These are phyloP conservation scores for Salmacisia buchloeana DNA, from an alignment of 1,284 basidiomycete genomes.

Conservation along the genomic window DNA sequence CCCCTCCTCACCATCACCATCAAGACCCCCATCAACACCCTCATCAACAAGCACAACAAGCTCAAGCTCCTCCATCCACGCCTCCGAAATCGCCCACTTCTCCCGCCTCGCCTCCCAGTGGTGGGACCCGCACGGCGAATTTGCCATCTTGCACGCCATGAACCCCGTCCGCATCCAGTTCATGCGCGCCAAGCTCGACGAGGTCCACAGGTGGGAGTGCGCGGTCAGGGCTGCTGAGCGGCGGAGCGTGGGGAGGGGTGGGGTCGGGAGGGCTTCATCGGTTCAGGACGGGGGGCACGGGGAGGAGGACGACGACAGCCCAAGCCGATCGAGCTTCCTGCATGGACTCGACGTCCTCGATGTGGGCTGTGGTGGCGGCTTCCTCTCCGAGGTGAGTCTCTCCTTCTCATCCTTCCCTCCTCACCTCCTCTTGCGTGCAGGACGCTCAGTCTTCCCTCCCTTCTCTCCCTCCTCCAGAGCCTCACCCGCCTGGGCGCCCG, in stretches of 20 bases:
- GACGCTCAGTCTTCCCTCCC: not conserved
- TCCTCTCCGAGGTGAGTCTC: constrained; percentile 74
- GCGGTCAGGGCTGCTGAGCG: constrained; percentile 24
- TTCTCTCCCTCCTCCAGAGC: constrained; percentile 57
- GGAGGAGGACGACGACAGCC: constrained; percentile 42
- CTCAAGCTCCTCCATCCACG: constrained; percentile 23
- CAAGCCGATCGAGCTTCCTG: constrained; percentile 35
- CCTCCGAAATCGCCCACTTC: constrained; percentile 83
- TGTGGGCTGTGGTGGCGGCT: constrained; percentile 90
- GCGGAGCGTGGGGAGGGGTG: not conserved
- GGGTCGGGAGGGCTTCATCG: constrained; percentile 47
- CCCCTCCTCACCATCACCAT: not conserved
- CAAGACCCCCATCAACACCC: no score
- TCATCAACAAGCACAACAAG: not conserved
- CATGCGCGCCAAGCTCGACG: constrained; percentile 66
- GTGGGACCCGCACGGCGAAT: constrained; percentile 96
- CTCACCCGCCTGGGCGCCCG: constrained; percentile 79
- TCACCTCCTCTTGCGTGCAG: not conserved
- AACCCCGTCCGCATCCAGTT: constrained; percentile 85
- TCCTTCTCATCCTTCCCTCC: not conserved
- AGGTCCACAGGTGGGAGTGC: constrained; percentile 41
- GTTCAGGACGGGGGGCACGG: constrained; percentile 55
- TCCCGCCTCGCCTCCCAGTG: constrained; percentile 82
- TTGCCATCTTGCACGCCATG: constrained; percentile 85
- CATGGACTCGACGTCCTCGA: constrained; percentile 68